These are phyloP conservation scores for Cercospora brassicicola DNA, from an alignment of 2,329 filamentous ascomycete genomes.

Conservation along the genomic window DNA sequence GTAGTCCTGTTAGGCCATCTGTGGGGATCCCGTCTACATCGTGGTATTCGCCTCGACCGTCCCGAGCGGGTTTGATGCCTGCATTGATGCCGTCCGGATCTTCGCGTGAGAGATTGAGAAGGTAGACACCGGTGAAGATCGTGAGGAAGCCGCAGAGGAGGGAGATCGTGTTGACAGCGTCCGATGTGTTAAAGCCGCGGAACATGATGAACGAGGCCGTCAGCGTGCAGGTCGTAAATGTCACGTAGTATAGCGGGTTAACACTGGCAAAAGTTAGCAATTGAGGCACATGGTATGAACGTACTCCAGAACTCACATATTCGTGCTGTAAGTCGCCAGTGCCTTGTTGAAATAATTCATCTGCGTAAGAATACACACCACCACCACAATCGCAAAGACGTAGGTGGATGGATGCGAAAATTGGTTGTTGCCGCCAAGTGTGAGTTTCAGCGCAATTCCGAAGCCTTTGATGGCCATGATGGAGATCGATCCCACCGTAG, in stretches of 20 bases:
- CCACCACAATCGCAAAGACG: constrained; percentile 90
- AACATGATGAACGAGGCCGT: constrained; percentile 96
- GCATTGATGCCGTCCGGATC: constrained; percentile 78
- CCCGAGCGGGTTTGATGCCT: constrained; percentile 50
- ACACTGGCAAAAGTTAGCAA: constrained; percentile 58
- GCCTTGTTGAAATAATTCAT: constrained; percentile 99
- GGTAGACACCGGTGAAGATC: constrained; percentile 92
- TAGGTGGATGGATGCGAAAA: constrained; percentile 95
- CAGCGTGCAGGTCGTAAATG: constrained; percentile 91
- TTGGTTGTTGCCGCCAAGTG: constrained; percentile 89
- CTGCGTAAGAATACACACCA: constrained; percentile 92
- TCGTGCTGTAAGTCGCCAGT: constrained; percentile 91
- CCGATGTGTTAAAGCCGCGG: constrained; percentile 91
- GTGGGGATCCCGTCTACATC: constrained; percentile 80
- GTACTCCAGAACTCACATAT: constrained; percentile 59
- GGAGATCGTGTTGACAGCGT: constrained; percentile 87
- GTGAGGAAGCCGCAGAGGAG: constrained; percentile 89
- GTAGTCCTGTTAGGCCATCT: constrained; percentile 83
- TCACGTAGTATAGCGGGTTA: constrained; percentile 95
- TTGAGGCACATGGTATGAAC: not conserved
- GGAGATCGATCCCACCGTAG: constrained; percentile 91
- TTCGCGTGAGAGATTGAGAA: constrained; percentile 89
- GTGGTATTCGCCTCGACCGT: constrained; percentile 38
- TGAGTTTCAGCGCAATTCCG: constrained; percentile 94
- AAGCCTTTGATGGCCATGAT: constrained; percentile 99